A percentile compares a stretch with the other conserved stretches of the same genome.
phyloP scores from a whole-genome alignment of 345 rosid genomes.

The Kandelia obovata region DNA sequence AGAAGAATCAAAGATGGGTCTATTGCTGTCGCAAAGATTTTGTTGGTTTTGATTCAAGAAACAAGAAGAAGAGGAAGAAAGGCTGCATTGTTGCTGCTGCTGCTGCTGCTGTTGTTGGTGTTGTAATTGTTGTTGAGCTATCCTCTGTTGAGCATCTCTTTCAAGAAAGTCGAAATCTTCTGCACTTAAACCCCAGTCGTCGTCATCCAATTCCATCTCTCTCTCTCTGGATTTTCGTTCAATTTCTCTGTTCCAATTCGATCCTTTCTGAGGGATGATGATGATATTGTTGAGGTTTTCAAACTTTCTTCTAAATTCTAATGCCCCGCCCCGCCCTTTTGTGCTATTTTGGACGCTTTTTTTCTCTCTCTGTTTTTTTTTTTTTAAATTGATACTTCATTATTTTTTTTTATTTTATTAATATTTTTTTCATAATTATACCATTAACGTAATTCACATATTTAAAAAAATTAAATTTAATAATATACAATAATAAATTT shows the following conservation, averaged over 20 bases:
- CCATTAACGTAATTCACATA: too few relatives aligned
- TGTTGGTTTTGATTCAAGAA: slow-evolving; percentile 6
- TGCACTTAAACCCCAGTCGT: slow-evolving; percentile 69
- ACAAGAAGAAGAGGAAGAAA: slow-evolving; percentile 11
- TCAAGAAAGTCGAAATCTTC: slow-evolving; percentile 80
- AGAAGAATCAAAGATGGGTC: slow-evolving; percentile 14
- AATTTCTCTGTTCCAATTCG: too few relatives aligned
- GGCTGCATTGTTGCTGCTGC: neutral
- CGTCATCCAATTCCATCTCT: slow-evolving; percentile 40
- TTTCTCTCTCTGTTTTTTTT: too few relatives aligned
- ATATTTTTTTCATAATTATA: too few relatives aligned
- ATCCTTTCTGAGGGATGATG: too few relatives aligned
- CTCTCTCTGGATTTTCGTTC: too few relatives aligned
- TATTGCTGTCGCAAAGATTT: neutral
- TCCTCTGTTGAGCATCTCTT: slow-evolving; percentile 57
- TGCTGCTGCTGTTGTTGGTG: slow-evolving; percentile 7
- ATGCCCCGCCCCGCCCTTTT: too few relatives aligned
- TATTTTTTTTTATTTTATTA: neutral
- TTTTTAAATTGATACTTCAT: neutral
- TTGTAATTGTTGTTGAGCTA: slow-evolving; percentile 43
- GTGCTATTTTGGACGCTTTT: too few relatives aligned
- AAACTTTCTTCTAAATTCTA: too few relatives aligned
- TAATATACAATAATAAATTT: too few relatives aligned
- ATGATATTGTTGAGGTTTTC: too few relatives aligned
- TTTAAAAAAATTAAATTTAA: too few relatives aligned